Evolutionary conservation across 2,329 filamentous ascomycete species (phyloP).

Genomic region (Beauveria scarabaeidicola): DNA sequence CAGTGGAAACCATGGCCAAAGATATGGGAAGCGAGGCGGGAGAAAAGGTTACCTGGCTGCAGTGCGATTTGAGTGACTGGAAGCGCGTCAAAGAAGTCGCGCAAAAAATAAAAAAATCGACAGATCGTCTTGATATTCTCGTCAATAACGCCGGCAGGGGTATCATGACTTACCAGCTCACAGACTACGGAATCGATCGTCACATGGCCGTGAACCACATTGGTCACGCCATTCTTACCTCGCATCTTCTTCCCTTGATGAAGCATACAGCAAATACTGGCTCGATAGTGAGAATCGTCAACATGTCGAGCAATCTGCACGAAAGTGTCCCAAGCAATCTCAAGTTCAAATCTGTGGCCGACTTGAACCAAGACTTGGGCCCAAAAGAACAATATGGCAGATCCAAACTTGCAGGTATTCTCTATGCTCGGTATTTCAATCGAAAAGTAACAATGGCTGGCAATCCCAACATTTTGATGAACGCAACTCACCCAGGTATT

Average conservation of each 20-base stretch:
- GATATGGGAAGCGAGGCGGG: not conserved
- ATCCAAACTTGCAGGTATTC: not conserved
- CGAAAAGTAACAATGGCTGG: not conserved
- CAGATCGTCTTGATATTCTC: not conserved
- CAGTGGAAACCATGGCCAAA: not conserved
- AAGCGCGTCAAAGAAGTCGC: not conserved
- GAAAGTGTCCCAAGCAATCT: not conserved
- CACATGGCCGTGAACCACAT: not conserved
- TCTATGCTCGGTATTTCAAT: not conserved
- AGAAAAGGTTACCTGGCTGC: not conserved
- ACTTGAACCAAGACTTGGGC: not conserved
- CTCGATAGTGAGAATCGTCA: not conserved
- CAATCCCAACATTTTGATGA: not conserved
- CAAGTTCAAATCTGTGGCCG: not conserved
- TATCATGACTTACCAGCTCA: not conserved
- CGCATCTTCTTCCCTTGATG: not conserved
- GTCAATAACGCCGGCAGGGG: not conserved
- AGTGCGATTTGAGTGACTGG: not conserved
- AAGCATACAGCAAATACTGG: not conserved
- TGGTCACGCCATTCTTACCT: not conserved
- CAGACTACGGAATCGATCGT: not conserved
- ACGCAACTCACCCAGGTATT: not conserved
- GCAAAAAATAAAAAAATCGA: not conserved
- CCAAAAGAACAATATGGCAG: not conserved
- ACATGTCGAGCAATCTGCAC: not conserved